Base-by-base conservation (phyloP, 768 basidiomycete genomes). In the Multifurca ochricompacta region DNA sequence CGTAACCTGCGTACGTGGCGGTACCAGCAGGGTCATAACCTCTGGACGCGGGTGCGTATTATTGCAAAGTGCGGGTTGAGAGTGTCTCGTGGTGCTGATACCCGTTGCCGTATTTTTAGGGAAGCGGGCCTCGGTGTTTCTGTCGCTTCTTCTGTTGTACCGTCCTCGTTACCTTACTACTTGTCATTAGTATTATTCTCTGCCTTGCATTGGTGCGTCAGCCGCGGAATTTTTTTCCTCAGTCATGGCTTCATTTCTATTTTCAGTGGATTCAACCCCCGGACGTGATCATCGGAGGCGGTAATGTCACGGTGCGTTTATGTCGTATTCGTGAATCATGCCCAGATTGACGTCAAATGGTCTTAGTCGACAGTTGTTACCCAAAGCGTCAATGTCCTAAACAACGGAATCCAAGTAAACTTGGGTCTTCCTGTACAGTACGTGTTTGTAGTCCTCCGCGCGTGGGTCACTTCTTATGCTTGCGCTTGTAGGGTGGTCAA, bases 111-210 rank as follows among this genome's bases (percentile, higher is more conserved):
- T 69, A 75, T 46, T 79, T 37, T 71, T 79, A 63, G 82, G 84
- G 25, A 77, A 71, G 81, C 51, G 71, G 83, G 53, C 75, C 71
- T 27, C 66, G 80, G 18, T 85, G 82, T 65, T 66, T 80, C 35
- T 81, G 83, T 48, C 69, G 89, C 59, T 84, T 91, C 68, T 84
- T 78, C 67, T 87, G 82, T 62, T 92, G 89, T 68, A 82, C 83
- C 11, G 45, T 91, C 19, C 74, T 91, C 76, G 79, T 80, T 14
- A 62, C 71, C 11, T 51, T 87, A 34, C 80, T 91, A 65, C 63
- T 91, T 28, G 60, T 89, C 46, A 65, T 85, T 50, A 77, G 80
- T 69, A 80, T 90, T 48, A 57, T 85, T 11, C 73, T 91, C 27
- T 69, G 83, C 0, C 73, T 92, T 41, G 78, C 78, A 13, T 63